phyloP scores from a whole-genome alignment of 805 yeast genomes.

The Pichia scutulata region DNA sequence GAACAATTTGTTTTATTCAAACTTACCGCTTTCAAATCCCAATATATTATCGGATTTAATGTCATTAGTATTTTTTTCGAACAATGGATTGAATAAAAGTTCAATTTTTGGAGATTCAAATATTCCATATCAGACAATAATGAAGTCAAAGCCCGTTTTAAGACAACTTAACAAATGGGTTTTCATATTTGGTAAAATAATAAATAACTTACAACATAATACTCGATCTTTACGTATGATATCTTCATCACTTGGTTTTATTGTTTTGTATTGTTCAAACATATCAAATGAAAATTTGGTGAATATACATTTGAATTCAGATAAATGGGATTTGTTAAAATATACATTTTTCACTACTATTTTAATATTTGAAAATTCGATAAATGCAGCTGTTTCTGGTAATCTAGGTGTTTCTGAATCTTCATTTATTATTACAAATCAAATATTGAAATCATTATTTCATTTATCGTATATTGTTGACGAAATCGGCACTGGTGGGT shows the following conservation, averaged over 20 bases:
- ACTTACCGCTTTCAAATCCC: slow-evolving; percentile 5
- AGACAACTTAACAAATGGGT: slow-evolving; percentile 45
- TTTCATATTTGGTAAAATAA: slow-evolving; percentile 25
- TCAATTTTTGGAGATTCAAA: neutral
- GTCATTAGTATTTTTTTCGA: slow-evolving; percentile 8
- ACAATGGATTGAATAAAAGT: slow-evolving; percentile 20
- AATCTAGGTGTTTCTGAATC: slow-evolving; percentile 1
- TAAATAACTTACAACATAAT: slow-evolving; percentile 9
- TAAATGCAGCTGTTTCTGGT: slow-evolving; percentile 22
- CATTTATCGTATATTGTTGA: slow-evolving; percentile 41
- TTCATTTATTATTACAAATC: slow-evolving; percentile 6
- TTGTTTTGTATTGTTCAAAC: neutral
- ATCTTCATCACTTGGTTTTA: neutral
- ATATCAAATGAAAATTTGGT: neutral
- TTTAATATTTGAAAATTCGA: slow-evolving; percentile 44
- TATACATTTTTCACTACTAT: slow-evolving; percentile 39
- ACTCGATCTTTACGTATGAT: slow-evolving; percentile 28
- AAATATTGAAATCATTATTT: slow-evolving; percentile 31
- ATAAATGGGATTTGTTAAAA: slow-evolving; percentile 21
- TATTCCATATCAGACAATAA: neutral
- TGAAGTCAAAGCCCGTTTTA: slow-evolving; percentile 31
- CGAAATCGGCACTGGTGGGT: slow-evolving; percentile 56
- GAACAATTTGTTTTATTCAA: neutral
- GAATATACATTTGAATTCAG: neutral
- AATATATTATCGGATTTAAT: slow-evolving; percentile 14